phyloP scores from a whole-genome alignment of 225 moss, liverwort and hornwort species.

The Marchantia polymorpha region DNA sequence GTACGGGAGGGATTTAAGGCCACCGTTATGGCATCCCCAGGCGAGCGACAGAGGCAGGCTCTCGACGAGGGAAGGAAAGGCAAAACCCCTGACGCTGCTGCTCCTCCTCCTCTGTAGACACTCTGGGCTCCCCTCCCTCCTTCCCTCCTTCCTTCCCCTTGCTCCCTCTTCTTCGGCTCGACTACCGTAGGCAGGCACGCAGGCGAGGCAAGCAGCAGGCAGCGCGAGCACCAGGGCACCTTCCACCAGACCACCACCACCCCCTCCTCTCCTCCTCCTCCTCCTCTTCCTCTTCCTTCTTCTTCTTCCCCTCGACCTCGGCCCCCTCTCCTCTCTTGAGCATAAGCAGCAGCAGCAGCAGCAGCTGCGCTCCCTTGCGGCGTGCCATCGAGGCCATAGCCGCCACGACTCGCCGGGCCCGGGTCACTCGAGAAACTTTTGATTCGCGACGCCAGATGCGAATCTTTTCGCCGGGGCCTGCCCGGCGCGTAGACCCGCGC shows the following conservation, averaged over 20 bases:
- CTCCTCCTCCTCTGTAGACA: not conserved
- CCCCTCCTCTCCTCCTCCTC: too few species aligned
- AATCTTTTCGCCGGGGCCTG: not conserved
- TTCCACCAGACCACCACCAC: not conserved
- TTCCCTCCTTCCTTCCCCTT: constrained; percentile 1
- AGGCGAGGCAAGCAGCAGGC: not conserved
- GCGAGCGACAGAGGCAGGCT: not conserved
- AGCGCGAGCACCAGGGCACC: not conserved
- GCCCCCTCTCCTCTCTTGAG: not conserved
- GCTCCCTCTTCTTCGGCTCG: not conserved
- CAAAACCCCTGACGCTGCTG: constrained; percentile 16
- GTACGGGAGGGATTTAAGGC: not conserved
- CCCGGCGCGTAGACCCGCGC: not conserved
- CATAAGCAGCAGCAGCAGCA: not conserved
- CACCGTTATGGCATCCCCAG: too few species aligned
- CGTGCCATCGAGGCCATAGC: constrained; percentile 19
- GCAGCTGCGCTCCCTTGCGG: constrained; percentile 2
- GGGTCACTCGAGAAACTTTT: constrained; percentile 3
- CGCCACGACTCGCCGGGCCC: constrained; percentile 1
- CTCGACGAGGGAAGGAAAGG: not conserved
- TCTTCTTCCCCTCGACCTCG: not conserved
- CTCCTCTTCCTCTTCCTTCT: not conserved
- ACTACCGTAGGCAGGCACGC: not conserved
- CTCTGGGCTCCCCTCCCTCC: too few species aligned
- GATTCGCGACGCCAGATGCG: constrained; percentile 12